A percentile compares a stretch with the other conserved stretches of the same genome.
Evolutionary conservation across 768 basidiomycete genomes (phyloP).

Genomic region (Lentinula lateritia): DNA sequence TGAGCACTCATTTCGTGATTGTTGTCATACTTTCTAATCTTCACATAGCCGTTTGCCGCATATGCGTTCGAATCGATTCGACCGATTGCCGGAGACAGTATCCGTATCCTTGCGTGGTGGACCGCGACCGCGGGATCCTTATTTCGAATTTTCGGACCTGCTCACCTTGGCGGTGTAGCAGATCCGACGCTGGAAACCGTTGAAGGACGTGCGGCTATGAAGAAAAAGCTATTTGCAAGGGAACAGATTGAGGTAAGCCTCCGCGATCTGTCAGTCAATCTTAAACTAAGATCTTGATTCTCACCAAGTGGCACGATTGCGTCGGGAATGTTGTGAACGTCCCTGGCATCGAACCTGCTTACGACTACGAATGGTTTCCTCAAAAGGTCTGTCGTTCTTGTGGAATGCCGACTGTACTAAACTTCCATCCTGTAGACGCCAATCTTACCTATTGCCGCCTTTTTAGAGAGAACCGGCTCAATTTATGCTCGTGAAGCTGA

Average conservation of each 20-base stretch:
- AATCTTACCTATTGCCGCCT: constrained; percentile 3
- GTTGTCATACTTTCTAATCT: neutral
- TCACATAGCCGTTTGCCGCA: neutral
- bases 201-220: neutral
- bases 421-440: neutral
- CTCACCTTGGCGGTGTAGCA: neutral
- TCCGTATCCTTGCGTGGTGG: constrained; percentile 5
- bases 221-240: neutral
- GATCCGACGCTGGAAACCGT: neutral
- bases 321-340: neutral
- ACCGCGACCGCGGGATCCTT: neutral
- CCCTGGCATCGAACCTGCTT: neutral
- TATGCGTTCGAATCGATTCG: constrained; percentile 1
- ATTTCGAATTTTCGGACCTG: neutral
- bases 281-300: neutral
- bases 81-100: neutral
- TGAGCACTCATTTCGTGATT: neutral
- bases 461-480: neutral
- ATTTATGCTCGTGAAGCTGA: constrained; percentile 4
- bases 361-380: constrained; percentile 5
- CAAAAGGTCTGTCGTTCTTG: neutral
- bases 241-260: neutral
- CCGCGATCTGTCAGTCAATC: neutral
- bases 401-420: neutral
- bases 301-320: neutral